Percentiles rank a stretch among this genome's conserved stretches.
Conservation (phyloP, 805 yeast genomes). For the Candida arabinofermentans region DNA sequence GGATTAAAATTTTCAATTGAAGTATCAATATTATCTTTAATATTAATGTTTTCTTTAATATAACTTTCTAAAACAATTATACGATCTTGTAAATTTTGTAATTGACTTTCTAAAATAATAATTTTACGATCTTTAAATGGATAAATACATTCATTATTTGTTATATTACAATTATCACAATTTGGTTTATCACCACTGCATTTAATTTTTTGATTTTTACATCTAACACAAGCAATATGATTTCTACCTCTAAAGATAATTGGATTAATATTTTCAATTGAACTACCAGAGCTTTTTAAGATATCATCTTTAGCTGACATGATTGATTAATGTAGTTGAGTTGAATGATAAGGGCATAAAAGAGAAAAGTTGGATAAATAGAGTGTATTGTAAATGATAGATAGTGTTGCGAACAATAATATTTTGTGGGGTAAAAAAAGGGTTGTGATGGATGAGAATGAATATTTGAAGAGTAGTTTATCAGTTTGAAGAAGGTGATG, state of each 20-base stretch:
- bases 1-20: slow-evolving; percentile 1
- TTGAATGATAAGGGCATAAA: neutral
- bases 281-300: slow-evolving; percentile 8
- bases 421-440: too few species aligned
- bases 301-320: slow-evolving; percentile 15
- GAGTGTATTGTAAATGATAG: too few species aligned
- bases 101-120: slow-evolving; percentile 26
- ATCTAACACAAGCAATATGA: slow-evolving; percentile 44
- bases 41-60: slow-evolving; percentile 3
- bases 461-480: too few species aligned
- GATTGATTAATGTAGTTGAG: too few species aligned
- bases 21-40: neutral
- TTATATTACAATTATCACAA: slow-evolving; percentile 24
- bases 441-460: too few species aligned
- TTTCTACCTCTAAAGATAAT: slow-evolving; percentile 26
- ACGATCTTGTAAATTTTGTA: slow-evolving; percentile 22
- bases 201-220: slow-evolving; percentile 47
- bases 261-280: slow-evolving; percentile 19
- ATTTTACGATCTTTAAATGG: slow-evolving; percentile 29
- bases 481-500: too few species aligned
- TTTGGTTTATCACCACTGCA: slow-evolving; percentile 40
- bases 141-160: slow-evolving; percentile 23
- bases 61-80: slow-evolving; percentile 21
- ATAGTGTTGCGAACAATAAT: too few species aligned
- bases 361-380: too few species aligned